A percentile compares a stretch with the other conserved stretches of the same genome.
phyloP scores from a whole-genome alignment of 139 green algal species.

The Chlamydomonas incerta region DNA sequence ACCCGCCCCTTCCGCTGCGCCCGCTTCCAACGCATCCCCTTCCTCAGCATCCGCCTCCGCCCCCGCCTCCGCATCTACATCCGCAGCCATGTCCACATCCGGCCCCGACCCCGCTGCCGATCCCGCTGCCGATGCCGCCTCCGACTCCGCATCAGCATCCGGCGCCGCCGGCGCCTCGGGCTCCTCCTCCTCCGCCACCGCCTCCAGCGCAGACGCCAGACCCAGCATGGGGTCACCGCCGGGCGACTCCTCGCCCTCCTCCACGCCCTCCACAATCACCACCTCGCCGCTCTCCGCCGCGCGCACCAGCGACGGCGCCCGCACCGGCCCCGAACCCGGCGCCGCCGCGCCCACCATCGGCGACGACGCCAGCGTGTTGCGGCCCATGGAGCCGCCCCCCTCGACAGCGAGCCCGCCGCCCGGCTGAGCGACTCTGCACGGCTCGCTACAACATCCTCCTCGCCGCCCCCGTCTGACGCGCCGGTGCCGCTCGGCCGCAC shows the following conservation, averaged over 20 bases:
- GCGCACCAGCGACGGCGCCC: neutral
- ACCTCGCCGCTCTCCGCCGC: constrained; percentile 20
- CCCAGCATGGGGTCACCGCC: neutral
- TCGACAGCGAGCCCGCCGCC: constrained; percentile 1
- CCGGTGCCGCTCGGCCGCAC: too few relatives aligned
- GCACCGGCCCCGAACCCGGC: neutral
- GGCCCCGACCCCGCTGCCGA: too few relatives aligned
- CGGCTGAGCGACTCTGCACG: constrained; percentile 1
- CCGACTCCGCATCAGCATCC: neutral
- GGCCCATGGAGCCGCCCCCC: neutral
- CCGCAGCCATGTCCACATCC: too few relatives aligned
- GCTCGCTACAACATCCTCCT: neutral
- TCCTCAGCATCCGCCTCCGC: too few relatives aligned
- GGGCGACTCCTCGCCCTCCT: neutral
- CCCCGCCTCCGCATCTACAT: neutral
- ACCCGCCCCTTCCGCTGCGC: too few relatives aligned
- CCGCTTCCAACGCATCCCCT: too few relatives aligned
- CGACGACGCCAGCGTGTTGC: neutral
- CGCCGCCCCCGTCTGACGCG: too few relatives aligned
- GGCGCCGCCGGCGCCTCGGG: neutral
- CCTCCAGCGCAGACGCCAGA: neutral
- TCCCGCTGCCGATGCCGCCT: too few relatives aligned
- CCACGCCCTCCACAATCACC: constrained; percentile 33
- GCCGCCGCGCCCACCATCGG: too few relatives aligned
- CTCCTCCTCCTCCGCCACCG: neutral